phyloP scores from a whole-genome alignment of 179 eudicot genomes.

The Gypsophila paniculata region DNA sequence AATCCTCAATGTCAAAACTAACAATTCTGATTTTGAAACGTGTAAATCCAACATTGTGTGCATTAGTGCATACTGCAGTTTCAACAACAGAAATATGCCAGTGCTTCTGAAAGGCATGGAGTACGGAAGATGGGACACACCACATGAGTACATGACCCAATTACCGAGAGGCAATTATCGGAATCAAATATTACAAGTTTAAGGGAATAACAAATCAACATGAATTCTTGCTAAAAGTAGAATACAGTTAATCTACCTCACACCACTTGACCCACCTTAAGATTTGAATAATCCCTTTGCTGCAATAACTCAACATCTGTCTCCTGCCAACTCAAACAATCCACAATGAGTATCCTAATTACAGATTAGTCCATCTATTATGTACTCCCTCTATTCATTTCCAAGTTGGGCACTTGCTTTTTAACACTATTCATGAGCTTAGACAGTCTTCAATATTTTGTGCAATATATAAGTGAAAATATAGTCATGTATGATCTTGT shows the following conservation, averaged over 20 bases:
- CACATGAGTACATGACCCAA: too few relatives aligned
- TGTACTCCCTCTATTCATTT: too few relatives aligned
- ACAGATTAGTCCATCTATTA: too few relatives aligned
- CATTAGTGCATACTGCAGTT: not conserved
- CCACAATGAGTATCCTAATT: conserved; percentile 1
- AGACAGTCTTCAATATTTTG: too few relatives aligned
- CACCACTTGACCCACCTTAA: conserved; percentile 53
- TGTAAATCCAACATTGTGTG: conserved; percentile 1
- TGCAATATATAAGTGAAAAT: too few relatives aligned
- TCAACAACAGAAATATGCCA: not conserved
- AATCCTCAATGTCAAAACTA: conserved; percentile 21
- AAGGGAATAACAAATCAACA: not conserved
- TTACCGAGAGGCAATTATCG: not conserved
- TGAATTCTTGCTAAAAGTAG: conserved; percentile 17
- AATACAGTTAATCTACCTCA: conserved; percentile 10
- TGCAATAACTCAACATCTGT: conserved; percentile 92
- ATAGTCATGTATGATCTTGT: too few relatives aligned
- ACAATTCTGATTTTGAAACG: conserved; percentile 16
- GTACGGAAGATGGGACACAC: not conserved
- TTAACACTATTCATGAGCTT: too few relatives aligned
- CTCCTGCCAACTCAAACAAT: conserved; percentile 54
- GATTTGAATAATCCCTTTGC: conserved; percentile 83
- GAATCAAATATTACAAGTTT: not conserved
- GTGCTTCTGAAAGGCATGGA: not conserved
- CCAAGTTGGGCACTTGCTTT: too few relatives aligned